phyloP scores from a whole-genome alignment of 2,329 filamentous ascomycete genomes.

The Coccinonectria pachysandricola region DNA sequence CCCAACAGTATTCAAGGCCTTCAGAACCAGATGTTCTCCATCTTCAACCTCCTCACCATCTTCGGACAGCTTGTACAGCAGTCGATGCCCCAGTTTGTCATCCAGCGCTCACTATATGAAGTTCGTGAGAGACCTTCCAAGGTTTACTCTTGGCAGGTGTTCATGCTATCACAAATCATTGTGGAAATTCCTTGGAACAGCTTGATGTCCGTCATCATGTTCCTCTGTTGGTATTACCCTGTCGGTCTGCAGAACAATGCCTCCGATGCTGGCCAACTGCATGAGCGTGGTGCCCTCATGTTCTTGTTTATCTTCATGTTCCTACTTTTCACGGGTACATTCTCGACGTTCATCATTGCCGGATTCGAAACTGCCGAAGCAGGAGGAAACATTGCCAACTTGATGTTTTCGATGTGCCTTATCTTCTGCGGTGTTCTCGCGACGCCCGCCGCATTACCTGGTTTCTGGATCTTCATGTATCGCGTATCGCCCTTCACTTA shows the following conservation, averaged over 20 bases:
- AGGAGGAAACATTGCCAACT: slow-evolving; percentile 55
- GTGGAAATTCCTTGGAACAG: slow-evolving; percentile 82
- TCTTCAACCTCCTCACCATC: slow-evolving; percentile 75
- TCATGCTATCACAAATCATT: slow-evolving; percentile 72
- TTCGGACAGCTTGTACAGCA: slow-evolving; percentile 73
- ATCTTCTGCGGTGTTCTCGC: slow-evolving; percentile 22
- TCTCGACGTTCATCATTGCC: slow-evolving; percentile 66
- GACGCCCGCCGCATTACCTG: slow-evolving; percentile 40
- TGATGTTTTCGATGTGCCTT: slow-evolving; percentile 53
- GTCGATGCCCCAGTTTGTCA: slow-evolving; percentile 78
- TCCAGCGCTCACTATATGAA: slow-evolving; percentile 73
- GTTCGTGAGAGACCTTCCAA: slow-evolving; percentile 77
- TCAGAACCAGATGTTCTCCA: slow-evolving; percentile 77
- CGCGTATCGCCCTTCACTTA: slow-evolving; percentile 76
- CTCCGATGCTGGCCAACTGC: slow-evolving; percentile 44
- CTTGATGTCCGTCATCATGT: slow-evolving; percentile 67
- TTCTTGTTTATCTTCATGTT: slow-evolving; percentile 68
- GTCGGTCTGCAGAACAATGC: slow-evolving; percentile 68
- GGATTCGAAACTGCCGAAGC: slow-evolving; percentile 55
- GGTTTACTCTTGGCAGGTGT: slow-evolving; percentile 76
- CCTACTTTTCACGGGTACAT: slow-evolving; percentile 72
- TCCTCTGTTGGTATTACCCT: slow-evolving; percentile 76
- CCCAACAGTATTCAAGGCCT: slow-evolving; percentile 65
- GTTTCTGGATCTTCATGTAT: slow-evolving; percentile 43
- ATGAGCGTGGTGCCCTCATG: slow-evolving; percentile 66